Conservation (phyloP, 768 basidiomycete genomes). For the Hirschioporus abietinus region DNA sequence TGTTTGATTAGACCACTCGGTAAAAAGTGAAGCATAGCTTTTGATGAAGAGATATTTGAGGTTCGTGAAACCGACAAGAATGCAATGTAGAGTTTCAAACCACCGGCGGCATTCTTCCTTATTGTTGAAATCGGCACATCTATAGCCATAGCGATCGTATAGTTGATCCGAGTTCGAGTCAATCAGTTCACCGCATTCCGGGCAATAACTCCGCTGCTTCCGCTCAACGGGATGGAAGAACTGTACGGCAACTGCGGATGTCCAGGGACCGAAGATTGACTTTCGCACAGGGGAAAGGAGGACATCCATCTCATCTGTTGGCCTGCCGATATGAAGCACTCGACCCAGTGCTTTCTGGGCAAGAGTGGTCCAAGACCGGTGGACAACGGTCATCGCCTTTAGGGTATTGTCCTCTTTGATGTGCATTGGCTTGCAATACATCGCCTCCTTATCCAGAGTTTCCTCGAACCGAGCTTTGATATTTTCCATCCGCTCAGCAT, state of each 20-base stretch:
- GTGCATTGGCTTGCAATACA: not conserved
- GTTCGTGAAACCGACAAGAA: not conserved
- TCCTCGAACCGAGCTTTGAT: not conserved
- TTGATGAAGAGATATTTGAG: not conserved
- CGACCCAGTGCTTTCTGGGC: not conserved
- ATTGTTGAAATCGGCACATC: no score
- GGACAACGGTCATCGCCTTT: not conserved
- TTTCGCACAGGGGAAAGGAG: not conserved
- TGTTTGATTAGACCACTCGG: no score
- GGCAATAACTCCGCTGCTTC: not conserved
- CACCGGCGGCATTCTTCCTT: not conserved
- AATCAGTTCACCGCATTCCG: not conserved
- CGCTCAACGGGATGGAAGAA: not conserved
- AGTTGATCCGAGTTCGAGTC: no score
- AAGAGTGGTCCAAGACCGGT: not conserved
- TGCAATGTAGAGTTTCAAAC: not conserved
- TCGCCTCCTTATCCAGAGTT: not conserved
- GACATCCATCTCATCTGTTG: not conserved
- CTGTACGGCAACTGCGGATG: not conserved
- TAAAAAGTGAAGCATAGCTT: no score
- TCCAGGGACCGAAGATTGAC: not conserved
- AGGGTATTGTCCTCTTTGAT: not conserved
- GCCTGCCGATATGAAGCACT: not conserved
- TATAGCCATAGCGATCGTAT: no score
- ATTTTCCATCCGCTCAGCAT: not conserved